phyloP scores from a whole-genome alignment of 1,139 yeast species.

The Magnusiomyces sp. region DNA sequence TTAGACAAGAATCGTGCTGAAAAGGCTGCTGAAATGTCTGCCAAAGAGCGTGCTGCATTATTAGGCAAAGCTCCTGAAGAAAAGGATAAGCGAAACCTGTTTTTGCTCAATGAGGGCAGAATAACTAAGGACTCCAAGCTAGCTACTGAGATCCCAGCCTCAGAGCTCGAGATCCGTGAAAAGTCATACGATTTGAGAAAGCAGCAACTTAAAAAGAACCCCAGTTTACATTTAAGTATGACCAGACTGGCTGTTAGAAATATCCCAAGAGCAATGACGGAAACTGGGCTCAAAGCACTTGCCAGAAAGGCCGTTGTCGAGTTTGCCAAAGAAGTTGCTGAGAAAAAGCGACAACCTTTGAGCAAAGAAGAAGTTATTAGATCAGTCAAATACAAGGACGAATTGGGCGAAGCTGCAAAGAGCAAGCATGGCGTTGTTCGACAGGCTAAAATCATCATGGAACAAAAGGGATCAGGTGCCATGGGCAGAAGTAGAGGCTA shows the following conservation, averaged over 20 bases:
- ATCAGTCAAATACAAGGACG: conserved; percentile 60
- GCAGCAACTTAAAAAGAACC: conserved; percentile 83
- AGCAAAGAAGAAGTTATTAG: conserved; percentile 83
- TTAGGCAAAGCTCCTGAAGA: conserved; percentile 76
- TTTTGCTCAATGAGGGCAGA: conserved; percentile 87
- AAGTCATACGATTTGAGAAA: conserved; percentile 80
- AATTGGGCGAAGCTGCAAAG: conserved; percentile 44
- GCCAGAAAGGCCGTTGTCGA: conserved; percentile 93
- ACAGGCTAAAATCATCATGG: conserved; percentile 89
- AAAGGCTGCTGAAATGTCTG: conserved; percentile 62
- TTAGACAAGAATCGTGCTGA: conserved; percentile 85
- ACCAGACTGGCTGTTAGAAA: conserved; percentile 93
- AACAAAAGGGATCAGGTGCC: conserved; percentile 81
- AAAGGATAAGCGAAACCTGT: conserved; percentile 77
- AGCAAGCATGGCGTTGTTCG: conserved; percentile 81
- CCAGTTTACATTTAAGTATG: conserved; percentile 79
- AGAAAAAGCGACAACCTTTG: conserved; percentile 68
- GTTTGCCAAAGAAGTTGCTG: conserved; percentile 87
- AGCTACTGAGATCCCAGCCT: conserved; percentile 55
- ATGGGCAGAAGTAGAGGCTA: conserved; percentile 92
- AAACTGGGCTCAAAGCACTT: conserved; percentile 78
- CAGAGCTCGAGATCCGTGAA: conserved; percentile 83
- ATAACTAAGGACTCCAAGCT: conserved; percentile 73
- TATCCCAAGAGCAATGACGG: conserved; percentile 85
- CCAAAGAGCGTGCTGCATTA: conserved; percentile 60